A percentile compares a stretch with the other conserved stretches of the same genome.
Conservation (phyloP, 768 basidiomycete species). For the Macrolepiota fuliginosa region DNA sequence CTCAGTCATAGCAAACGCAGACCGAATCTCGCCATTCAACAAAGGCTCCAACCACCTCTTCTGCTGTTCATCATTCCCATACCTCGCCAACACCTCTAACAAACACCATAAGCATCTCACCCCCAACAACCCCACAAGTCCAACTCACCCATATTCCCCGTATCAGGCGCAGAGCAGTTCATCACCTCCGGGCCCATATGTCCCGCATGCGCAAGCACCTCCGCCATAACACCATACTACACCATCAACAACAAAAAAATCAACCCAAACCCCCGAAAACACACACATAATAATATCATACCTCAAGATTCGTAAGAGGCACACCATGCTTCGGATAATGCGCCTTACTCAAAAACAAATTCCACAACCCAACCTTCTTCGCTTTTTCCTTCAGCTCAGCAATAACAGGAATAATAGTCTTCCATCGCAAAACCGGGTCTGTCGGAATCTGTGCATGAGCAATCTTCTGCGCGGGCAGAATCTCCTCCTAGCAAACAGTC, state of each 20-base stretch:
- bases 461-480: conserved; percentile 73
- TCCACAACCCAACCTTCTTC: conserved; percentile 90
- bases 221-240: conserved; percentile 98
- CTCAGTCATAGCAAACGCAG: conserved; percentile 97
- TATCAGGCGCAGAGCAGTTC: conserved; percentile 97
- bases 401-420: conserved; percentile 76
- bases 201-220: conserved; percentile 82
- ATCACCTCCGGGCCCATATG: conserved; percentile 82
- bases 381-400: conserved; percentile 87
- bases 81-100: conserved; percentile 93
- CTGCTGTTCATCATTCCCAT: conserved; percentile 90
- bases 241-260: neutral
- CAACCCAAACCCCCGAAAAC: neutral
- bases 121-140: neutral
- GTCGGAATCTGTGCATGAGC: conserved; percentile 81
- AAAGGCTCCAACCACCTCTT: conserved; percentile 86
- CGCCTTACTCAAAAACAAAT: conserved; percentile 91
- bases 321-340: conserved; percentile 91
- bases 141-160: conserved; percentile 90
- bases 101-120: conserved; percentile 9
- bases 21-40: conserved; percentile 89
- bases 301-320: conserved; percentile 92
- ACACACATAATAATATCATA: conserved; percentile 38
- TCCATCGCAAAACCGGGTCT: conserved; percentile 77
- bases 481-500: conserved; percentile 66